These are phyloP conservation scores for Aspergillus sp. DNA, from an alignment of 2,329 filamentous ascomycete genomes.

Conservation along the genomic window DNA sequence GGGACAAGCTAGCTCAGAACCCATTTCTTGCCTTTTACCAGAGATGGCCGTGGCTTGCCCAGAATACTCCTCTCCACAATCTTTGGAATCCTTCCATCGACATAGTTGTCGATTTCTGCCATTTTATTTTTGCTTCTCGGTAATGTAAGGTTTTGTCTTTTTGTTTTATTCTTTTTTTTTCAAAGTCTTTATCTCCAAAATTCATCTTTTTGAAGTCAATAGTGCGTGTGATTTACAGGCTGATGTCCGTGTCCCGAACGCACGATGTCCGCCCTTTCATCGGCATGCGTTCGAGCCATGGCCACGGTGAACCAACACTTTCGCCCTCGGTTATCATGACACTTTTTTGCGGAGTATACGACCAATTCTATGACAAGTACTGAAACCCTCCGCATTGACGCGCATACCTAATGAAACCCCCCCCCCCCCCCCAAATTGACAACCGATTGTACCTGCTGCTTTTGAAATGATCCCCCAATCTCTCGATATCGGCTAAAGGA, in stretches of 20 bases:
- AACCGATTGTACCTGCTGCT: background rate
- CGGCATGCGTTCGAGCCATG: background rate
- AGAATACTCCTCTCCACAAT: constrained; percentile 54
- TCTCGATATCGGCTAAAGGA: background rate
- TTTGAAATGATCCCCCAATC: background rate
- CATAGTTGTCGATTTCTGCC: constrained; percentile 39
- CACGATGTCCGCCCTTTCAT: background rate
- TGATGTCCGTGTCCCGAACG: constrained; percentile 1
- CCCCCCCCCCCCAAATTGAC: too few relatives aligned
- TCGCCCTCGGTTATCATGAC: too few relatives aligned
- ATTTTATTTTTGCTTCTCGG: constrained; percentile 19
- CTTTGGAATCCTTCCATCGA: constrained; percentile 48
- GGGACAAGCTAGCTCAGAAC: constrained; percentile 64
- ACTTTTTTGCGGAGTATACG: too few relatives aligned
- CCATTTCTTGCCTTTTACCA: constrained; percentile 76
- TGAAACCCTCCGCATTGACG: background rate
- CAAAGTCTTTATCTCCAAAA: background rate
- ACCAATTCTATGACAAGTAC: background rate
- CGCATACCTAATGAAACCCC: background rate
- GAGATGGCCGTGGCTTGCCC: constrained; percentile 65
- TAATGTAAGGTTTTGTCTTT: background rate
- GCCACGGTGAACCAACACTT: too few relatives aligned
- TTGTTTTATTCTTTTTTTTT: background rate
- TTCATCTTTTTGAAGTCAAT: background rate
- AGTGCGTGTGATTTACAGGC: constrained; percentile 6